Evolutionary conservation across 805 yeast species (phyloP), one percentile per base, ranked within the genome.

Genomic region (Hanseniaspora occidentalis): DNA sequence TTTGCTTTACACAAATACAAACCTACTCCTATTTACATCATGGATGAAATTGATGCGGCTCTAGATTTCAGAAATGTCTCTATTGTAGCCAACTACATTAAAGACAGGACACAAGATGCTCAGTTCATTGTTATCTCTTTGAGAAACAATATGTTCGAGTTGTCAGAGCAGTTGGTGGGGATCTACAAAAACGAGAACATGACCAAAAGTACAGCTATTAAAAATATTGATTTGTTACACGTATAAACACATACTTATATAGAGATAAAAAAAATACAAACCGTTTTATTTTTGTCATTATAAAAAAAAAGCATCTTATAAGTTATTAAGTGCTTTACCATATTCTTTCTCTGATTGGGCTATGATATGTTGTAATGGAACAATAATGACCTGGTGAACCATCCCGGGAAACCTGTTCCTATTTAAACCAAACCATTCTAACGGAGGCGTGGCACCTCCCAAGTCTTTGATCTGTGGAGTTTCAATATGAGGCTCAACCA

Each of bases 21-120:
- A 57, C 98, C 98, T 1, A 92, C 98, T 0, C 98, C 98, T 5
- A 64, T 92, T 37, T 92, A 92, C 57, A 97, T 92, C 27, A 92
- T 92, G 98, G 98, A 92, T 65, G 98, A 92, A 64, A 92, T 92
- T 50, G 98, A 92, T 65, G 98, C 99, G 1, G 99, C 99, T 1
- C 70, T 92, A 48, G 99, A 92, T 64, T 92, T 92, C 63, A 69
- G 96, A 57, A 92, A 92, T 52, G 98, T 92, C 25, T 85, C 96
- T 10, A 92, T 92, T 62, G 96, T 92, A 38, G 99, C 98, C 3
- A 89, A 88, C 53, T 94, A 92, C 57, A 92, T 92, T 57, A 88
- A 86, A 54, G 96, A 88, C 52, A 70, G 96, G 39, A 94, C 98
- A 2, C 84, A 83, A 61, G 85, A 89, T 60, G 98, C 96, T 1